Percentiles rank a stretch among this genome's conserved stretches.
These are phyloP conservation scores for Neofusicoccum kwambonambiense DNA, from an alignment of 2,329 filamentous ascomycete genomes.

Conservation along the genomic window DNA sequence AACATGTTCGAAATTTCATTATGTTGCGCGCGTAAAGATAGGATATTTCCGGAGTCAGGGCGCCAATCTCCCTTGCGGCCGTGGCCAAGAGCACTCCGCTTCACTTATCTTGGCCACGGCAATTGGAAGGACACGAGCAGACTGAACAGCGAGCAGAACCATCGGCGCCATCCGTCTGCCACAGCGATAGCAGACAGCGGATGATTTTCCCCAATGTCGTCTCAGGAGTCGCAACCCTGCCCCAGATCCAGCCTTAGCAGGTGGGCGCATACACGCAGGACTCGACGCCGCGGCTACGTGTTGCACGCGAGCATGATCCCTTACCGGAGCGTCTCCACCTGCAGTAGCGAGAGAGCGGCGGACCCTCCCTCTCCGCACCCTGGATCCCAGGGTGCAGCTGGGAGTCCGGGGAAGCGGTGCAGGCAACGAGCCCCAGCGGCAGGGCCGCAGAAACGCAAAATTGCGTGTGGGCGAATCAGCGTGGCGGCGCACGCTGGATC, in stretches of 20 bases:
- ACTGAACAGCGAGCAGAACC: not conserved
- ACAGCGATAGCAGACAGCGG: slow-evolving; percentile 1
- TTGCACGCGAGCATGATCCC: slow-evolving; percentile 7
- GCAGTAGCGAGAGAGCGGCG: not conserved
- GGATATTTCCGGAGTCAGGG: not conserved
- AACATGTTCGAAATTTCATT: not conserved
- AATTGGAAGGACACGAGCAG: not conserved
- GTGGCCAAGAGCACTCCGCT: not conserved
- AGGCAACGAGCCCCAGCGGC: not conserved
- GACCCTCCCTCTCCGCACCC: not conserved
- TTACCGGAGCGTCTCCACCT: not conserved
- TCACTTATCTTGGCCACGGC: not conserved
- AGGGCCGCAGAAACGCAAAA: not conserved
- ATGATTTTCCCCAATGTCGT: not conserved
- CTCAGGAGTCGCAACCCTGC: slow-evolving; percentile 3
- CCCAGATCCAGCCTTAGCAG: not conserved
- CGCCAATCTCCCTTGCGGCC: not conserved
- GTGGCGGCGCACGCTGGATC: not conserved
- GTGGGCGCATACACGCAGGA: not conserved
- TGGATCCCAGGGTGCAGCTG: not conserved
- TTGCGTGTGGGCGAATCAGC: not conserved
- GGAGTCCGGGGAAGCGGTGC: slow-evolving; percentile 4
- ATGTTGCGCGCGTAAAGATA: not conserved
- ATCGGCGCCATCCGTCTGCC: slow-evolving; percentile 4
- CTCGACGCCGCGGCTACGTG: not conserved